Evolutionary conservation across 345 rosid species (phyloP).

Genomic region (Arabis hirsuta): DNA sequence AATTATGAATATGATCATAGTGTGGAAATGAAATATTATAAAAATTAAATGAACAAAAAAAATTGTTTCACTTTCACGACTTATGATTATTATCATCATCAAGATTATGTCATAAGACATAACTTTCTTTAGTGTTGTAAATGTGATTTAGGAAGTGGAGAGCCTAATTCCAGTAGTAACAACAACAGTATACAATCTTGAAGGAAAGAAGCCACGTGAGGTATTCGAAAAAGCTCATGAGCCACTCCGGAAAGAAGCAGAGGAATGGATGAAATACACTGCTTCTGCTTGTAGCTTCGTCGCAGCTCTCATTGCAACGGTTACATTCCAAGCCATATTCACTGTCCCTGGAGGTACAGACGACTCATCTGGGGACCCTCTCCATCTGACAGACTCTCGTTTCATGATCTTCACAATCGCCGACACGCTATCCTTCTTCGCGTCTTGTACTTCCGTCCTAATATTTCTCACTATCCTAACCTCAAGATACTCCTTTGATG

Average conservation of each 20-base stretch:
- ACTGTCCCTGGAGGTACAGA: conserved; percentile 40
- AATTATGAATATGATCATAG: too few relatives aligned
- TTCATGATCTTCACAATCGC: conserved; percentile 35
- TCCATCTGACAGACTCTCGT: neutral
- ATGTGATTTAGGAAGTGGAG: conserved; percentile 29
- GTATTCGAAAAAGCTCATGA: conserved; percentile 26
- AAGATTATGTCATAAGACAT: neutral
- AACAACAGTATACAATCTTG: neutral
- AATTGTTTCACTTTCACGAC: too few relatives aligned
- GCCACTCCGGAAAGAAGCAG: conserved; percentile 10
- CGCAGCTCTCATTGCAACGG: conserved; percentile 43
- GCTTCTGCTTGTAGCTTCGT: conserved; percentile 37
- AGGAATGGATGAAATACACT: conserved; percentile 44
- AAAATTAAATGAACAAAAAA: too few relatives aligned
- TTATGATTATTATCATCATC: too few relatives aligned
- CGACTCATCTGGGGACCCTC: conserved; percentile 13
- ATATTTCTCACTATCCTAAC: conserved; percentile 44
- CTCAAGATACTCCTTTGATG: conserved; percentile 32
- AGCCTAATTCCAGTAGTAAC: neutral
- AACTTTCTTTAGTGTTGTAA: neutral
- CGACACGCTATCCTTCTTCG: conserved; percentile 37
- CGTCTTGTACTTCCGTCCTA: conserved; percentile 36
- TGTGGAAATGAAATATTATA: too few relatives aligned
- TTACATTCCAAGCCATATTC: conserved; percentile 38
- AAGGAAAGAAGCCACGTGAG: neutral